A percentile compares a stretch with the other conserved stretches of the same genome.
Conservation (phyloP, 805 yeast genomes). For the Metschnikowia drakensbergensis region DNA sequence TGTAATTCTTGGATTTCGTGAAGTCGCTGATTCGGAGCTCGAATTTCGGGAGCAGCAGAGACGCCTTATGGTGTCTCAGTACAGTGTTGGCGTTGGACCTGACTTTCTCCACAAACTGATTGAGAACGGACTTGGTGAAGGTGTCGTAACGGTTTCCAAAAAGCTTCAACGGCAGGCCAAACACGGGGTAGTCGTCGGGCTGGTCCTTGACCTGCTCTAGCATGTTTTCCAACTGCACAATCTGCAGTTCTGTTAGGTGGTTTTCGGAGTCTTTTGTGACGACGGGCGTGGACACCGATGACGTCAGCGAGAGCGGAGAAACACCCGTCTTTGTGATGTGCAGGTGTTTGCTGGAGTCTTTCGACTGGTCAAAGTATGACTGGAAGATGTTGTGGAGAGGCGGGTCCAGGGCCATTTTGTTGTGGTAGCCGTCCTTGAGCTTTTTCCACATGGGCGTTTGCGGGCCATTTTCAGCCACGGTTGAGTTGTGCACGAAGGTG, state of each 20-base stretch:
- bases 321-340: conserved; percentile 7
- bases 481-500: conserved; percentile 33
- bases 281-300: conserved; percentile 33
- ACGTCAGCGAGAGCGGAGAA: conserved; percentile 24
- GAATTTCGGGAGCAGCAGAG: conserved; percentile 10
- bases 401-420: conserved; percentile 17
- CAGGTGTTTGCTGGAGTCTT: conserved; percentile 10
- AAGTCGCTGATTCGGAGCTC: conserved; percentile 28
- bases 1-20: conserved; percentile 29
- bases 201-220: conserved; percentile 22
- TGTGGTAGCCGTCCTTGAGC: conserved; percentile 27
- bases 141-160: conserved; percentile 40
- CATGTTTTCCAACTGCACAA: conserved; percentile 23
- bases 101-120: conserved; percentile 17
- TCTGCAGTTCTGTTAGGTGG: conserved; percentile 18
- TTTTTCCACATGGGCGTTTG: conserved; percentile 31
- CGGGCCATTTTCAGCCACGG: conserved; percentile 9
- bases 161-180: conserved; percentile 40
- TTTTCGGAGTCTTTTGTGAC: conserved; percentile 15
- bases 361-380: conserved; percentile 18
- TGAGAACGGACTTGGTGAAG: conserved; percentile 30
- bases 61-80: conserved; percentile 9
- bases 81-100: conserved; percentile 15
- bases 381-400: conserved; percentile 32
- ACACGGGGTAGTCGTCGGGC: conserved; percentile 17